Conservation (phyloP, 2,329 filamentous ascomycete genomes). For the Colletotrichum sp. region DNA sequence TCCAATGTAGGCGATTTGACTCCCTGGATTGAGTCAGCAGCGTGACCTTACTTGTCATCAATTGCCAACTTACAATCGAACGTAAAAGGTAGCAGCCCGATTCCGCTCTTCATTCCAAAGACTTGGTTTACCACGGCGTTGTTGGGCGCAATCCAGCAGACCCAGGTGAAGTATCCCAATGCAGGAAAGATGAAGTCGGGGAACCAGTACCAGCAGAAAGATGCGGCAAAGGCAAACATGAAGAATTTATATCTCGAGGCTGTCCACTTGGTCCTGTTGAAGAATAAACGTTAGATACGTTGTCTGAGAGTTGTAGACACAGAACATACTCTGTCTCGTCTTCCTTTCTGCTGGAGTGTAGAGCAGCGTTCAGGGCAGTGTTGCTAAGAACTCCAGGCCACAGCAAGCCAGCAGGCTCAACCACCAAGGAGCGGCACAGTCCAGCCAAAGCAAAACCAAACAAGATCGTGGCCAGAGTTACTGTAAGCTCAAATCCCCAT, state of each 20-base stretch:
- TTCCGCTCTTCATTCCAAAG: conserved; percentile 61
- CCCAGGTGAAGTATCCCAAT: conserved; percentile 55
- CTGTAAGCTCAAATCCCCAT: conserved; percentile 47
- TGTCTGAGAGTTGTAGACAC: background rate
- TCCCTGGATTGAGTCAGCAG: conserved; percentile 19
- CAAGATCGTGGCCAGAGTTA: conserved; percentile 45
- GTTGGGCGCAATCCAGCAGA: conserved; percentile 65
- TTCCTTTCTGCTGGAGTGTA: conserved; percentile 41
- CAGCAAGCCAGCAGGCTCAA: conserved; percentile 51
- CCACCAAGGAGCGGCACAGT: conserved; percentile 45
- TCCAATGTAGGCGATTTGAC: conserved; percentile 40
- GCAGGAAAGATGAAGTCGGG: conserved; percentile 52
- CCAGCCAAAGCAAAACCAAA: conserved; percentile 55
- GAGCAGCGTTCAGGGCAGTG: conserved; percentile 45
- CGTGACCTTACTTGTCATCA: rapidly evolving
- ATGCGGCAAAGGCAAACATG: conserved; percentile 33
- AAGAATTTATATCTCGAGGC: conserved; percentile 38
- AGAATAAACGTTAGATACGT: no score
- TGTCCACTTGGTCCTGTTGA: conserved; percentile 29
- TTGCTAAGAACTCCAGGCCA: conserved; percentile 58
- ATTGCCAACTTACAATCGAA: conserved; percentile 49
- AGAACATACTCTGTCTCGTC: conserved; percentile 2
- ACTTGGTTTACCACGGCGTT: conserved; percentile 64
- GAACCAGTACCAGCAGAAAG: conserved; percentile 55
- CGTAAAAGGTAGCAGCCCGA: conserved; percentile 65